A percentile compares a stretch with the other conserved stretches of the same genome.
Evolutionary conservation across 306 rosid genomes (phyloP).

Genomic region (Luffa acutangula): DNA sequence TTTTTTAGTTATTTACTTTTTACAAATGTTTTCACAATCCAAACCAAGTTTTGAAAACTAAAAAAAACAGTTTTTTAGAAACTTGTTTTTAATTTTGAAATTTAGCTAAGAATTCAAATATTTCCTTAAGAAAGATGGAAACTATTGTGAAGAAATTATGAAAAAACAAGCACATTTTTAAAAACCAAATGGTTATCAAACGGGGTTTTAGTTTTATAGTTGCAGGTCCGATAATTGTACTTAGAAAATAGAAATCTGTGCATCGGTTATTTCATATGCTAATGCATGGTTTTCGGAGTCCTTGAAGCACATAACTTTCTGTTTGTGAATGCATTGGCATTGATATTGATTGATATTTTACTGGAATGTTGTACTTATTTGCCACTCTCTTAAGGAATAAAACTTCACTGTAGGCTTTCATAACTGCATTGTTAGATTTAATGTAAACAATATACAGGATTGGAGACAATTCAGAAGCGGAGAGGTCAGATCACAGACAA

Average conservation of each 20-base stretch:
- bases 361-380: background rate
- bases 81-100: no score
- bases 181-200: no score
- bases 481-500: conserved; percentile 71
- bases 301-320: background rate
- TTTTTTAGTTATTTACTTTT: no score
- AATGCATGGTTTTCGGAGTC: background rate
- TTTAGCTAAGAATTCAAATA: no score
- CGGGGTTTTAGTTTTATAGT: background rate
- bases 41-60: no score
- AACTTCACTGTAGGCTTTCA: background rate
- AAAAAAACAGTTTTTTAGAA: no score
- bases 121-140: no score
- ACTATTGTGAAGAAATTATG: no score
- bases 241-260: background rate
- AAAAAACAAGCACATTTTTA: no score
- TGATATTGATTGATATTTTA: background rate
- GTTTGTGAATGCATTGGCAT: background rate
- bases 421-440: background rate
- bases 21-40: no score
- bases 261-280: background rate
- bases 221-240: background rate
- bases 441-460: conserved; percentile 30
- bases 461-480: conserved; percentile 79
- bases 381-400: background rate